Conservation (phyloP, 805 yeast genomes). For the Jamesozyma piceae region DNA sequence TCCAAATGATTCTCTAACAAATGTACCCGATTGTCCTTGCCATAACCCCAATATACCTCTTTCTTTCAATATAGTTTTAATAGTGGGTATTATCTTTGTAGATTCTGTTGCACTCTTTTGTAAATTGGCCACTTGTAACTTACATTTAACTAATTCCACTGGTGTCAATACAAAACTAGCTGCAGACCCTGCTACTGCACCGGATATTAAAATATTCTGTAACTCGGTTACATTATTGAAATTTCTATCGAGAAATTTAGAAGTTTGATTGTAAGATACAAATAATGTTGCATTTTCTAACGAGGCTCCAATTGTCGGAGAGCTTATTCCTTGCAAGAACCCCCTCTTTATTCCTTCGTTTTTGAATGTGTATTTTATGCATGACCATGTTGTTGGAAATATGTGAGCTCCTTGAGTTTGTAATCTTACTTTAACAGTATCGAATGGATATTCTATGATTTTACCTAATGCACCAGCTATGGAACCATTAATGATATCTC, state of each 20-base stretch:
- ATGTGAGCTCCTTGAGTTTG: conserved; percentile 60
- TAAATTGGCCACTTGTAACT: conserved; percentile 56
- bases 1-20: conserved; percentile 77
- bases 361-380: conserved; percentile 50
- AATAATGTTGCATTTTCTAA: conserved; percentile 78
- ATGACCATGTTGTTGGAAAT: conserved; percentile 52
- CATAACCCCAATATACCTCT: conserved; percentile 69
- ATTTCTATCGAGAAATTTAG: conserved; percentile 28
- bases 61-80: conserved; percentile 34
- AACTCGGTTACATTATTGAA: conserved; percentile 29
- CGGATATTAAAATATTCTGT: conserved; percentile 48
- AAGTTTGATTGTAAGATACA: conserved; percentile 47
- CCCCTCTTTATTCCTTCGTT: conserved; percentile 66
- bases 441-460: conserved; percentile 82
- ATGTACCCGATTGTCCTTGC: conserved; percentile 79
- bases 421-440: conserved; percentile 80
- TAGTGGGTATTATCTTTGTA: conserved; percentile 31
- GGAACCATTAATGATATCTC: conserved; percentile 33
- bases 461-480: conserved; percentile 76
- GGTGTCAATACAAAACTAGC: conserved; percentile 85
- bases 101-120: conserved; percentile 12
- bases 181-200: conserved; percentile 72
- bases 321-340: conserved; percentile 65
- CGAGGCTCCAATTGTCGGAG: conserved; percentile 87
- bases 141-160: conserved; percentile 80